Conservation (phyloP, 257 asterid genomes). For the Fraxinus excelsior region DNA sequence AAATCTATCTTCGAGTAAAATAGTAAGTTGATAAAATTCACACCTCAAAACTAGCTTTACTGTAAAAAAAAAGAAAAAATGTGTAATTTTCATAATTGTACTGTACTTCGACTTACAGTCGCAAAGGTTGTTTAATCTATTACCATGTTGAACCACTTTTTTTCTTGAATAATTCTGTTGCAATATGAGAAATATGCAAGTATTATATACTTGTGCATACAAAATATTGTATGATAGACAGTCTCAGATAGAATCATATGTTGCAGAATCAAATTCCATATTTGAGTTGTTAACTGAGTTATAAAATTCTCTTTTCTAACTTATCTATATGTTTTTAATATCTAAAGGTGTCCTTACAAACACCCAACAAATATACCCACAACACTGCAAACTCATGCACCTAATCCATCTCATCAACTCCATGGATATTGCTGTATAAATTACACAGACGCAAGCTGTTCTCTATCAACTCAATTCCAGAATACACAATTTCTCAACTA, state of each 20-base stretch:
- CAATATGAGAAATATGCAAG: no score
- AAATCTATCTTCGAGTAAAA: no score
- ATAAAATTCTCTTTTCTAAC: slow-evolving; percentile 3
- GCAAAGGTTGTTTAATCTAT: no score
- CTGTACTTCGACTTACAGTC: no score
- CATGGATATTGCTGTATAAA: slow-evolving; percentile 31
- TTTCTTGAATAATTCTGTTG: no score
- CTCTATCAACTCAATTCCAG: slow-evolving; percentile 8
- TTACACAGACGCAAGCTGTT: background rate
- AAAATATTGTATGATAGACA: no score
- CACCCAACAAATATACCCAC: slow-evolving; percentile 36
- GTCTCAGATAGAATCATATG: background rate
- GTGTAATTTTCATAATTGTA: no score
- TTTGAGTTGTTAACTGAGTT: slow-evolving; percentile 17
- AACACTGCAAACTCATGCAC: slow-evolving; percentile 36
- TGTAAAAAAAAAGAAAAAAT: no score
- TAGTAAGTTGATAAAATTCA: no score
- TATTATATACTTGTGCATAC: no score
- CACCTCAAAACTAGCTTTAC: no score
- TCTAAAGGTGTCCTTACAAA: background rate
- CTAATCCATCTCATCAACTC: slow-evolving; percentile 78
- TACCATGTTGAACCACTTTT: no score
- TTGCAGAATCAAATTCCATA: background rate
- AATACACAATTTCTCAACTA: slow-evolving; percentile 14
- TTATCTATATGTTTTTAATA: slow-evolving; percentile 11